Conservation (phyloP, 2,329 filamentous ascomycete species). For the Didymella sp. region DNA sequence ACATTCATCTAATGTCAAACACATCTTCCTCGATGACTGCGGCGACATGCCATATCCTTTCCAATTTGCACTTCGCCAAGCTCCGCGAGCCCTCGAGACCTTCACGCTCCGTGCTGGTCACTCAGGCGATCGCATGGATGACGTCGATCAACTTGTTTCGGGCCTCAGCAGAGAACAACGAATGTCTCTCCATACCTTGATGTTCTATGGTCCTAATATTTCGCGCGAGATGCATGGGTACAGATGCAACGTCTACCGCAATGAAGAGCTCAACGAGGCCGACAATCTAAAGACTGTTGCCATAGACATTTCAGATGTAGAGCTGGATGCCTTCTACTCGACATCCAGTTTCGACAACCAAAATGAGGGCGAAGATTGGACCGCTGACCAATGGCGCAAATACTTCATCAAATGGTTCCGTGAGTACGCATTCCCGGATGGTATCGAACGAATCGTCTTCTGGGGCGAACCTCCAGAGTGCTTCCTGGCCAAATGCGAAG, state of each 20-base stretch:
- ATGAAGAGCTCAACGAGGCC: conserved; percentile 6
- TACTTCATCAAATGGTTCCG: conserved; percentile 8
- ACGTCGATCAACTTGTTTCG: conserved; percentile 1
- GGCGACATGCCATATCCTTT: neutral
- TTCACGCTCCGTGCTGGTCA: conserved; percentile 15
- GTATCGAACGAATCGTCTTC: conserved; percentile 9
- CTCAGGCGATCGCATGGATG: neutral
- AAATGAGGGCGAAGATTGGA: neutral
- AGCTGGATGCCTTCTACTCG: conserved; percentile 3
- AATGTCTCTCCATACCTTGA: conserved; percentile 12
- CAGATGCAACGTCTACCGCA: conserved; percentile 8
- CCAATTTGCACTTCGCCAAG: neutral
- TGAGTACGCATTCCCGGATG: conserved; percentile 1
- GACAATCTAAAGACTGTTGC: conserved; percentile 1
- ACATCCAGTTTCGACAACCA: neutral
- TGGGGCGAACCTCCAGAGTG: conserved; percentile 1
- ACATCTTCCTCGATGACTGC: conserved; percentile 22
- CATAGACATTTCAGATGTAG: conserved; percentile 6
- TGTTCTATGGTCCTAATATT: conserved; percentile 18
- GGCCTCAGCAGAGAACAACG: neutral
- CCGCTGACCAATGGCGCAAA: neutral
- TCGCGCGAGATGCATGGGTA: conserved; percentile 1
- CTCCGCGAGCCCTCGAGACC: conserved; percentile 7
- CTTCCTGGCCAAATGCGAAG: neutral
- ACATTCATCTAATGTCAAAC: conserved; percentile 11